phyloP scores from a whole-genome alignment of 352 stramenopile genomes.

The Phytophthora brassicae region DNA sequence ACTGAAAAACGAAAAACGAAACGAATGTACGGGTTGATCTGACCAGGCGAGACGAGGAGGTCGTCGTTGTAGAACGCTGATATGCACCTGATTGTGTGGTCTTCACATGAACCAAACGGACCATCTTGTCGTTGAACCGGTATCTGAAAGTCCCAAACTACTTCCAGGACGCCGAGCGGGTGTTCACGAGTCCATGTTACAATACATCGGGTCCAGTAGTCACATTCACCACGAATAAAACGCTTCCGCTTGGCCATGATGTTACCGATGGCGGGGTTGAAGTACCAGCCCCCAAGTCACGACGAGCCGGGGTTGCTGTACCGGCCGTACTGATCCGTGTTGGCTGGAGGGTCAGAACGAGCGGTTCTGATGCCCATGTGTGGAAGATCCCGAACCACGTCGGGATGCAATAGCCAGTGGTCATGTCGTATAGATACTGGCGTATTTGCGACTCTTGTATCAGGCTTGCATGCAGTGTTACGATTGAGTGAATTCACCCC shows the following conservation, averaged over 20 bases:
- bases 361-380: conserved; percentile 29
- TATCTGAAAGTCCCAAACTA: conserved; percentile 28
- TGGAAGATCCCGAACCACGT: conserved; percentile 41
- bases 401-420: conserved; percentile 27
- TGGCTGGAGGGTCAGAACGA: conserved; percentile 22
- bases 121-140: conserved; percentile 32
- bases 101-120: conserved; percentile 27
- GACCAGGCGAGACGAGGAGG: conserved; percentile 21
- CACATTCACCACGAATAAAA: conserved; percentile 35
- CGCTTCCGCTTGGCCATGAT: conserved; percentile 26
- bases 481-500: conserved; percentile 27
- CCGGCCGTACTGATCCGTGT: conserved; percentile 26
- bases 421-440: conserved; percentile 16
- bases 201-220: conserved; percentile 27
- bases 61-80: conserved; percentile 25
- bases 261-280: conserved; percentile 34
- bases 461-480: conserved; percentile 8
- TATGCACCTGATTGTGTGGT: conserved; percentile 30
- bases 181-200: conserved; percentile 36
- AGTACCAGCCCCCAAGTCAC: conserved; percentile 30
- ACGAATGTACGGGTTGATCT: conserved; percentile 29
- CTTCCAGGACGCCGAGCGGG: conserved; percentile 7
- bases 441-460: conserved; percentile 9
- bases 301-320: conserved; percentile 25
- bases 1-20: too few species aligned